These are phyloP conservation scores for Psilocybe subaeruginosa DNA, from an alignment of 768 basidiomycete genomes.

Conservation along the genomic window DNA sequence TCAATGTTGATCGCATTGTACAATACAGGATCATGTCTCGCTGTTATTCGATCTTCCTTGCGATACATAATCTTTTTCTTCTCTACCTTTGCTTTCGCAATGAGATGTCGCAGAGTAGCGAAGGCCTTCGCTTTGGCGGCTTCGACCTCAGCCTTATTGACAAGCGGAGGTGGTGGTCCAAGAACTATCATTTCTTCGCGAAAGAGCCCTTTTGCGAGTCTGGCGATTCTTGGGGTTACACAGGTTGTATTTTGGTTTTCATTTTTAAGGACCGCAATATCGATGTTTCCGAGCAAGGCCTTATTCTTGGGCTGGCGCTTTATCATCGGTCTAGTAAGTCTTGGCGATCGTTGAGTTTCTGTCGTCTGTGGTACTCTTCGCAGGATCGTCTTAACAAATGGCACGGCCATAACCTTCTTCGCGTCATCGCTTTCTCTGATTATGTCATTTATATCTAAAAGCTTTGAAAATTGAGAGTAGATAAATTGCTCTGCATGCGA, in stretches of 20 bases:
- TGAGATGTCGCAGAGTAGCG: constrained; percentile 30
- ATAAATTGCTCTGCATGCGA: too few relatives aligned
- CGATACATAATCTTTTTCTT: constrained; percentile 29
- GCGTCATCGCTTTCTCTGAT: constrained; percentile 26
- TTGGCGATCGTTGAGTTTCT: background rate
- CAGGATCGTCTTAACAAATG: constrained; percentile 31
- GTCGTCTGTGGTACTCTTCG: constrained; percentile 12
- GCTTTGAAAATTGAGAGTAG: constrained; percentile 18
- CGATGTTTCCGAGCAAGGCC: constrained; percentile 45
- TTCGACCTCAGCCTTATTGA: constrained; percentile 30
- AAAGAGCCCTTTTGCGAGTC: constrained; percentile 53
- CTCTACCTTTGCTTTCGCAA: constrained; percentile 24
- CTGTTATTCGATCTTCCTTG: constrained; percentile 36
- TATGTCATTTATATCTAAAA: constrained; percentile 32
- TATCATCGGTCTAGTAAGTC: background rate
- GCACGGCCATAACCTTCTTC: constrained; percentile 21
- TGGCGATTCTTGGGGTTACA: constrained; percentile 63
- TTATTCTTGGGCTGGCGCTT: constrained; percentile 15
- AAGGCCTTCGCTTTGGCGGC: constrained; percentile 25
- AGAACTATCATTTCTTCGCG: constrained; percentile 57
- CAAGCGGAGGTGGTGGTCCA: constrained; percentile 42
- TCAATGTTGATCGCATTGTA: constrained; percentile 32
- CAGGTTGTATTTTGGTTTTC: constrained; percentile 59
- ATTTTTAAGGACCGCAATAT: constrained; percentile 56
- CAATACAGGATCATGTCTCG: constrained; percentile 30